Conservation (phyloP, 2,329 filamentous ascomycete genomes). For the Fusarium albosuccineum region DNA sequence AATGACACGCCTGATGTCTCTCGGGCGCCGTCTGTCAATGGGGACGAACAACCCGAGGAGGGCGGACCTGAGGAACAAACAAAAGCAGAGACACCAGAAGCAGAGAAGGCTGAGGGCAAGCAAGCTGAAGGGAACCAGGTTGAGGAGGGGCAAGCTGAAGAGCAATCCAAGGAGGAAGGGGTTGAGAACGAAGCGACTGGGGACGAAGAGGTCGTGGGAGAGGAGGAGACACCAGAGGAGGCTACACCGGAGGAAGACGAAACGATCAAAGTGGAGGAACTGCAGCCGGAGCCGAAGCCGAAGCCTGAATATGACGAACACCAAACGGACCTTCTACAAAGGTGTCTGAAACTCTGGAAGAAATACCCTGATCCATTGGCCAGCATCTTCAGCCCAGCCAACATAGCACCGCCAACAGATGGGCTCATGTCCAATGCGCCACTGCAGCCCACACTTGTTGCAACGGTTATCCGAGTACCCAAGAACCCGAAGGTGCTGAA, state of each 20-base stretch:
- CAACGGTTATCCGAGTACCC: constrained; percentile 80
- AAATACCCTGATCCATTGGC: constrained; percentile 68
- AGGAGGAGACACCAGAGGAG: constrained; percentile 29
- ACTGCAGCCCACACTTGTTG: constrained; percentile 74
- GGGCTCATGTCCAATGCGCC: constrained; percentile 65
- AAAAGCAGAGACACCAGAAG: too few species aligned
- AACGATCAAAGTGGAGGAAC: constrained; percentile 44
- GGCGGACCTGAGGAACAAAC: background rate
- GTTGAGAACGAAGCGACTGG: background rate
- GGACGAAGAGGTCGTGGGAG: constrained; percentile 33
- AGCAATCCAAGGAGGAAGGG: constrained; percentile 2
- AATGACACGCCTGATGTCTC: constrained; percentile 69
- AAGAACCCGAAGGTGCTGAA: constrained; percentile 88
- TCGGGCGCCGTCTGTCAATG: constrained; percentile 55
- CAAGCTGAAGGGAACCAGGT: constrained; percentile 41
- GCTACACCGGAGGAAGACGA: constrained; percentile 30
- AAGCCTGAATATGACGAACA: constrained; percentile 60
- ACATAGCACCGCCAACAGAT: constrained; percentile 77
- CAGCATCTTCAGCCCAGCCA: constrained; percentile 69
- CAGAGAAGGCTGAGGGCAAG: background rate
- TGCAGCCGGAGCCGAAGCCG: constrained; percentile 36
- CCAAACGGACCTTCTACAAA: constrained; percentile 63
- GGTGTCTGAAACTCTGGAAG: constrained; percentile 74
- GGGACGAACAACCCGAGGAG: constrained; percentile 39
- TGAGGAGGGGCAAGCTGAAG: background rate